These are phyloP conservation scores for Hyphopichia pseudoburtonii DNA, from an alignment of 1,139 yeast genomes.

Conservation along the genomic window DNA sequence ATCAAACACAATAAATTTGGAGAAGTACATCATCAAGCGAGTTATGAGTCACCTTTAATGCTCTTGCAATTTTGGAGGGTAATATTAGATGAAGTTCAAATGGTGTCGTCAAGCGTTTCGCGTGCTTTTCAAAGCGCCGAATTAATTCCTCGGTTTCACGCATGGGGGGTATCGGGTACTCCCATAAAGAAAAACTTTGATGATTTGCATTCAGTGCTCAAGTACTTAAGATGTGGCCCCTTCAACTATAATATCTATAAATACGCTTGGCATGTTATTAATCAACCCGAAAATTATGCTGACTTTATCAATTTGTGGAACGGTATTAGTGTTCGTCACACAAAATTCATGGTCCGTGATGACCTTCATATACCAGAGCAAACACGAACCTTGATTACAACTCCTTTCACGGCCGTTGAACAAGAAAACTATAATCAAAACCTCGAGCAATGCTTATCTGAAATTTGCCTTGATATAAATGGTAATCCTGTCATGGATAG, in stretches of 20 bases:
- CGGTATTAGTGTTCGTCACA: conserved; percentile 67
- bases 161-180: conserved; percentile 98
- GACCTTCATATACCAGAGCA: conserved; percentile 82
- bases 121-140: conserved; percentile 80
- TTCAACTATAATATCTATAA: conserved; percentile 47
- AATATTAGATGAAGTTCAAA: conserved; percentile 89
- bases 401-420: conserved; percentile 80
- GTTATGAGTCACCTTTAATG: conserved; percentile 80
- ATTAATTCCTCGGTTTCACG: conserved; percentile 77
- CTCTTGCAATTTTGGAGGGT: conserved; percentile 88
- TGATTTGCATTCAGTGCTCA: conserved; percentile 70
- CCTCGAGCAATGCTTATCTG: conserved; percentile 59
- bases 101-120: conserved; percentile 74
- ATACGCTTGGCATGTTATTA: conserved; percentile 32
- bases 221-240: conserved; percentile 68
- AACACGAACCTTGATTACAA: conserved; percentile 60
- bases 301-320: conserved; percentile 52
- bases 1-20: conserved; percentile 30
- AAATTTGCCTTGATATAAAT: conserved; percentile 57
- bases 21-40: conserved; percentile 28
- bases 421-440: conserved; percentile 75
- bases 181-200: conserved; percentile 68
- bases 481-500: conserved; percentile 55
- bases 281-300: conserved; percentile 16
- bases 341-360: conserved; percentile 75